These are phyloP conservation scores for Kwoniella heveanensis DNA, from an alignment of 768 basidiomycete species.

Conservation along the genomic window DNA sequence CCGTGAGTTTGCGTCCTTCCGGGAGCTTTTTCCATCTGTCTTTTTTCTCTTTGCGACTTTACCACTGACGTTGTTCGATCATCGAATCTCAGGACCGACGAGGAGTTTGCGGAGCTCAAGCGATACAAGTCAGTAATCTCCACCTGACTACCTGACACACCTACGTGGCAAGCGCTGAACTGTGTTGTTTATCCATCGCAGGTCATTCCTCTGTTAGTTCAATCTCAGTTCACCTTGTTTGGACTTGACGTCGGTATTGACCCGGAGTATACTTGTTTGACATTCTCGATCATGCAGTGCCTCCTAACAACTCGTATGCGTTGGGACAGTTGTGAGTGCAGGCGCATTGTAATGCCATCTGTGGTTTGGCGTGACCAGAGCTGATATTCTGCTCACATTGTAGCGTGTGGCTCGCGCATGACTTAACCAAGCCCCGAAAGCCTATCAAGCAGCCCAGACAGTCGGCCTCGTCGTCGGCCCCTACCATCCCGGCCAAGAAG, in stretches of 20 bases:
- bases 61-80: too few relatives aligned
- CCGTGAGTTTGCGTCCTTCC: conserved; percentile 22
- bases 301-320: conserved; percentile 17
- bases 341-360: not conserved
- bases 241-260: too few relatives aligned
- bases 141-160: too few relatives aligned
- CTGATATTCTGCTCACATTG: too few relatives aligned
- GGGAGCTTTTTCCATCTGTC: too few relatives aligned
- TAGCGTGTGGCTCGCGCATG: conserved; percentile 24
- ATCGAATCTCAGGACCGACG: conserved; percentile 2
- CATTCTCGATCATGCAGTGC: conserved; percentile 1
- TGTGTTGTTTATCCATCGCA: not conserved
- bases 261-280: too few relatives aligned
- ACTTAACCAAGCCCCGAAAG: not conserved
- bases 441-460: not conserved
- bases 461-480: not conserved
- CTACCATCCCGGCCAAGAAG: not conserved
- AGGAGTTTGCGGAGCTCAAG: conserved; percentile 13
- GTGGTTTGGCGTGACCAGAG: too few relatives aligned
- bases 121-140: conserved; percentile 29
- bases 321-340: conserved; percentile 15
- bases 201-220: conserved; percentile 21
- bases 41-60: too few relatives aligned
- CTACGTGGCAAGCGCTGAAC: too few relatives aligned
- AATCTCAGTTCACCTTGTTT: not conserved